Evolutionary conservation across 169 alveolate genomes (phyloP).

Genomic region (Sarcocystis neurona): DNA sequence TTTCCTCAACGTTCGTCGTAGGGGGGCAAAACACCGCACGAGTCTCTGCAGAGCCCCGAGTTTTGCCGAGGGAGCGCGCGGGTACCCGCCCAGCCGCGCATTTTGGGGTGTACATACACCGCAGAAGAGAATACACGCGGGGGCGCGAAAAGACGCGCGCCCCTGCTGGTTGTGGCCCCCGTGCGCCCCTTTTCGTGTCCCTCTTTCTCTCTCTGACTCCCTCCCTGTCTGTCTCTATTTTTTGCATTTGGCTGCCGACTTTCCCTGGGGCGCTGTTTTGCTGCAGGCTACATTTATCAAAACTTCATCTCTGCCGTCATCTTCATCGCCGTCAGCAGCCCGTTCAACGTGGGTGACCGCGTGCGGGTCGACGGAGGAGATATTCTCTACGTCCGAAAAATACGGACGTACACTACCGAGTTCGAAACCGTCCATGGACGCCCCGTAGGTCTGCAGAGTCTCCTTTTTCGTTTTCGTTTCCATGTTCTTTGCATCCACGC

Average conservation of each 20-base stretch:
- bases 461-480: background rate
- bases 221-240: background rate
- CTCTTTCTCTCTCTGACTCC: background rate
- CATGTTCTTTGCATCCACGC: background rate
- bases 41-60: no score
- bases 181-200: no score
- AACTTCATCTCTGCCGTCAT: slow-evolving; percentile 55
- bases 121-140: no score
- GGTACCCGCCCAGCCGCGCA: no score
- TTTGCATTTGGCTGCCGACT: background rate
- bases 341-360: slow-evolving; percentile 57
- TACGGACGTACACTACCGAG: slow-evolving; percentile 59
- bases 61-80: no score
- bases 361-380: slow-evolving; percentile 61
- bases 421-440: slow-evolving; percentile 63
- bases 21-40: background rate
- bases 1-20: no score
- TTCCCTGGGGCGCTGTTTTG: background rate
- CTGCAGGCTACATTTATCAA: slow-evolving; percentile 56
- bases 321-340: slow-evolving; percentile 52
- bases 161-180: no score
- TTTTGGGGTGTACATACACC: no score
- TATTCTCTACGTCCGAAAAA: slow-evolving; percentile 53
- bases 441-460: slow-evolving; percentile 10
- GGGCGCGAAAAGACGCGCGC: no score